Conservation (phyloP, 805 yeast species). For the Cyberlindnera petersonii region DNA sequence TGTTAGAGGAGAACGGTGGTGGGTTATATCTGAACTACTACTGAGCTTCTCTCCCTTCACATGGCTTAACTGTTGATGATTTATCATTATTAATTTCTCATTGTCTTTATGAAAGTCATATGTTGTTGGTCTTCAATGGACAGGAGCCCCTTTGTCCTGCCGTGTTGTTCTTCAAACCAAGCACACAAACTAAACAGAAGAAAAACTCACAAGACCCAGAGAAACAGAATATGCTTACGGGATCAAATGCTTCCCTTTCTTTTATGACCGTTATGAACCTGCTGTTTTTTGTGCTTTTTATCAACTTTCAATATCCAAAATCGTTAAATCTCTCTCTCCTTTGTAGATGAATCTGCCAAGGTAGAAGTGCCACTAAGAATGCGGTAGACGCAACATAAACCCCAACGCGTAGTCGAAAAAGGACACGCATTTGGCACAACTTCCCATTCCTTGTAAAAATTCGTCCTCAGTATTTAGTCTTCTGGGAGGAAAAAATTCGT, state of each 20-base stretch:
- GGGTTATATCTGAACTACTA: constrained; percentile 57
- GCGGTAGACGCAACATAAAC: background rate
- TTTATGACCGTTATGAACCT: constrained; percentile 7
- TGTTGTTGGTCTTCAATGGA: background rate
- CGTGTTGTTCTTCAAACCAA: too few species aligned
- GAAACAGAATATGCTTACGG: background rate
- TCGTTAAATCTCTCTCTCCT: background rate
- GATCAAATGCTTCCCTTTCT: background rate
- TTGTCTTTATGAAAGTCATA: too few species aligned
- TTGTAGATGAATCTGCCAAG: background rate
- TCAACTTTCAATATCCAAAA: background rate
- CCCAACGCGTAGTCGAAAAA: constrained; percentile 2
- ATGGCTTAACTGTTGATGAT: background rate
- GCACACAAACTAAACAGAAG: too few species aligned
- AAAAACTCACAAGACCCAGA: too few species aligned
- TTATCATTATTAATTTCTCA: too few species aligned
- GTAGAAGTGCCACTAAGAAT: background rate
- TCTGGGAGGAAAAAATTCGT: too few species aligned
- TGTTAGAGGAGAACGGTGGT: constrained; percentile 71
- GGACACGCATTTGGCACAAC: too few species aligned
- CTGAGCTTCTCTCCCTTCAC: constrained; percentile 5
- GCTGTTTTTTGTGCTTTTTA: background rate
- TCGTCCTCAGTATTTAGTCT: too few species aligned
- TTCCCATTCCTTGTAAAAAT: too few species aligned
- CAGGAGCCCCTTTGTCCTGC: too few species aligned